Base-by-base conservation (phyloP, 2,329 filamentous ascomycete genomes). In the Diplodia seriata region DNA sequence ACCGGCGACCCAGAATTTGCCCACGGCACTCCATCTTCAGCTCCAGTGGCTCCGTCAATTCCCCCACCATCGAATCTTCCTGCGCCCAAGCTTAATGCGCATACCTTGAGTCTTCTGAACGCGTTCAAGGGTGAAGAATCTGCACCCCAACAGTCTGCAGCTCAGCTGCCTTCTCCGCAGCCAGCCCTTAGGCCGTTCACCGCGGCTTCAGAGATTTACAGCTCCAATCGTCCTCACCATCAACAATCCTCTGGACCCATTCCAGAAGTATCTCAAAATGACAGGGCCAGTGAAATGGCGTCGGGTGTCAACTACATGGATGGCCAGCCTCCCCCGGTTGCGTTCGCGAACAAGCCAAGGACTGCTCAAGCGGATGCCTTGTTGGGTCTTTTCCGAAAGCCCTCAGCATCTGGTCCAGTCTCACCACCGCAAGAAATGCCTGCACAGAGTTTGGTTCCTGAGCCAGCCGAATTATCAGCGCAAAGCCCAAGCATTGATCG, bases 41-140 rank as follows among this genome's bases (percentile, higher is more conserved):
- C 68, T 64, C 77, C 73, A 62, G 79, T 80, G 67, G 79, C 80
- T n/a, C 80, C 82, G 50, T 76, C 78, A 43, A 81, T 85, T 36
- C 87, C 87, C 1, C 82, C 85, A 40, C 85, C 87, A 5, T 76
- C 87, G 71, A 85, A 85, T 63, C 74, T 90, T 29, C 87, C 87
- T 18, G 81, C 84, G 49, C 86, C 86, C 7, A 86, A 84, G 70
- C 81, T 89, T 38, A 88, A 81, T 43, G 82, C 82, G 14, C 87
- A 90, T 74, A 82, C 86, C 1, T 79, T 86, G 68, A 82, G 82
- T n/a, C 75, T 90, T 40, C 77, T 90, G 59, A 86, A 85, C 71
- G 82, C 85, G 1, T 89, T 90, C 79, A 89, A 84, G 69, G 73
- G 74, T 15, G 73, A 72, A 7, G 54, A 61, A 8, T 31, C 62